Evolutionary conservation across 2,329 filamentous ascomycete species (phyloP).

Genomic region (Colletotrichum theobromicola): DNA sequence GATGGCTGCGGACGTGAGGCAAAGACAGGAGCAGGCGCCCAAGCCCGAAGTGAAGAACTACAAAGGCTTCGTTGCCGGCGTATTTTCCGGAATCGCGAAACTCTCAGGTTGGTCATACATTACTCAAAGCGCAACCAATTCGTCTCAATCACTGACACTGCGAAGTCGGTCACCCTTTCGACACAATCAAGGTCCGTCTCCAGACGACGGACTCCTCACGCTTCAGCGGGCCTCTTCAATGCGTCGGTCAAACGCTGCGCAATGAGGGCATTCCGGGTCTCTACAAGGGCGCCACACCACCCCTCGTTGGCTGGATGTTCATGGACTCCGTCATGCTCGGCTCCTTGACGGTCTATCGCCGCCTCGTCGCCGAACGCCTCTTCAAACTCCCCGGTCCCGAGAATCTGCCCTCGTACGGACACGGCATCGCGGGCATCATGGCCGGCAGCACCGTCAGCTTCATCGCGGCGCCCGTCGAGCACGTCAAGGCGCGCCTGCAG

Average conservation of each 20-base stretch:
- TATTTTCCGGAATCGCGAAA: slow-evolving; percentile 94
- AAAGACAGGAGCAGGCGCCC: slow-evolving; percentile 39
- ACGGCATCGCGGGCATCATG: slow-evolving; percentile 86
- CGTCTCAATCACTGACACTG: neutral
- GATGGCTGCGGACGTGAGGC: slow-evolving; percentile 19
- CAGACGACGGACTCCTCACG: slow-evolving; percentile 81
- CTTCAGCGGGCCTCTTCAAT: slow-evolving; percentile 87
- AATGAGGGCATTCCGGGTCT: slow-evolving; percentile 85
- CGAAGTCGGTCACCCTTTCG: slow-evolving; percentile 77
- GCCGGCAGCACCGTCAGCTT: slow-evolving; percentile 91
- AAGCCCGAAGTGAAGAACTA: slow-evolving; percentile 64
- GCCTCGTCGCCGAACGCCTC: slow-evolving; percentile 79
- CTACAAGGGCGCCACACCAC: slow-evolving; percentile 94
- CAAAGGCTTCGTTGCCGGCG: slow-evolving; percentile 96
- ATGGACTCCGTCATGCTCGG: slow-evolving; percentile 95
- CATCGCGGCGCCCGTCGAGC: slow-evolving; percentile 91
- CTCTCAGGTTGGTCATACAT: slow-evolving; percentile 60
- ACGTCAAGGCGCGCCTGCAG: slow-evolving; percentile 92
- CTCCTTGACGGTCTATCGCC: slow-evolving; percentile 87
- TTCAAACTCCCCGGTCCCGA: slow-evolving; percentile 57
- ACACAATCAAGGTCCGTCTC: slow-evolving; percentile 95
- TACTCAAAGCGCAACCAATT: neutral
- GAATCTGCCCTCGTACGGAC: slow-evolving; percentile 74
- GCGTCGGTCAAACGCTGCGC: slow-evolving; percentile 80
- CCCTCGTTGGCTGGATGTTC: slow-evolving; percentile 94